phyloP scores from a whole-genome alignment of 2,329 filamentous ascomycete species.

The Aspergillus carbonarius region DNA sequence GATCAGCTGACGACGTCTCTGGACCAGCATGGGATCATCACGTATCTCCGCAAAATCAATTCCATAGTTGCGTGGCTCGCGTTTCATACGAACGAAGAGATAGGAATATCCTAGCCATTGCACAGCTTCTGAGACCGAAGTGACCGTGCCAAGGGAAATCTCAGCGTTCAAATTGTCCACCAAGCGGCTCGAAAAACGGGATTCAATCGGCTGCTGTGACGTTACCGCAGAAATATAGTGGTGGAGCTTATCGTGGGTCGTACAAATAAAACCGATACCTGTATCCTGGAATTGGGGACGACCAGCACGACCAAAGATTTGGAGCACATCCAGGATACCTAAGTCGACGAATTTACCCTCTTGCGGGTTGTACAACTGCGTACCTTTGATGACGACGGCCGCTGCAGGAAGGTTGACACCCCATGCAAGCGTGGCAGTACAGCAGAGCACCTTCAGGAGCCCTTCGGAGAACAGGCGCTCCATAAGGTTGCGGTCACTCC shows the following conservation, averaged over 20 bases:
- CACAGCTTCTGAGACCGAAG: conserved; percentile 87
- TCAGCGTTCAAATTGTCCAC: conserved; percentile 98
- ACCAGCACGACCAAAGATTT: conserved; percentile 97
- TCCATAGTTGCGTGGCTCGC: conserved; percentile 86
- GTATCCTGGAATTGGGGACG: conserved; percentile 96
- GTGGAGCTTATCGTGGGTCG: conserved; percentile 85
- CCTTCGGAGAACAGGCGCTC: conserved; percentile 88
- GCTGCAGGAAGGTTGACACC: conserved; percentile 97
- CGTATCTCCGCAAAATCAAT: conserved; percentile 91
- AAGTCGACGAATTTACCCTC: conserved; percentile 96
- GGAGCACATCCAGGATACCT: conserved; percentile 92
- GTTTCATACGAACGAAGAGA: conserved; percentile 92
- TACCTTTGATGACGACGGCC: conserved; percentile 96
- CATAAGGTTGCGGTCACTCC: conserved; percentile 92
- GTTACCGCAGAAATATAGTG: conserved; percentile 94
- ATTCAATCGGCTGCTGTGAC: conserved; percentile 94
- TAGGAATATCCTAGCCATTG: conserved; percentile 99
- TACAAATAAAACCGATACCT: conserved; percentile 97
- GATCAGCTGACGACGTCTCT: conserved; percentile 78
- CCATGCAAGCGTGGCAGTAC: conserved; percentile 96
- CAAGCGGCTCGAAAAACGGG: conserved; percentile 87
- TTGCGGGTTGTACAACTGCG: conserved; percentile 92
- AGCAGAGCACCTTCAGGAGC: conserved; percentile 95
- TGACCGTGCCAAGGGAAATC: conserved; percentile 89
- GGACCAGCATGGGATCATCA: conserved; percentile 84